Base-by-base conservation (phyloP, 2,329 filamentous ascomycete genomes). In the Hypoxylon sp. region DNA sequence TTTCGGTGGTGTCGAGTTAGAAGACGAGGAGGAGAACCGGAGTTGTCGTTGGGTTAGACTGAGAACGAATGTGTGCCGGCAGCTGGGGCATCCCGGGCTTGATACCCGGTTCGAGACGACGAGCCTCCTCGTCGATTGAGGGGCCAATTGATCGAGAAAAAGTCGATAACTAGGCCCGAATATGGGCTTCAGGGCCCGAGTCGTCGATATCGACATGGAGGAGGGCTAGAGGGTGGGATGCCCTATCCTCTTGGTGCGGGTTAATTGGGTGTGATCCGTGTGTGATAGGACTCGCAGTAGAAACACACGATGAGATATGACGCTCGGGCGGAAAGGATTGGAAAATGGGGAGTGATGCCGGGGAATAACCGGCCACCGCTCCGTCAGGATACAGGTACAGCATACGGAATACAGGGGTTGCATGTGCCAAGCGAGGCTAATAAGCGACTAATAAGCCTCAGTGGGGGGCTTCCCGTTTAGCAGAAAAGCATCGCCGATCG, bases 11-110 rank as follows among this genome's bases (percentile, higher is more conserved):
- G 74, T 75, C 14, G 75, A 61, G 32, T 69, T 75, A 21, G 74
- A 72, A 78, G 80, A 80, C 53, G 74, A 72, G 78, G 80, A 80
- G 56, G 74, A 80, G 30, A 75, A 73, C 2, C 75, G 76, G 5
- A 73, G 55, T 14, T 69, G 65, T 38, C 63, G 71, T 38, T 66
- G 73, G 21, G 68, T 73, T 28, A 68, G 23, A 49, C 63, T 62
- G 21, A 69, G 38, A n/a, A 59, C 36, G 50, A 69, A 67, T 61
- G 61, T 72, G 63, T 73, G 63, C 9, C 67, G 71, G 41, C 74
- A 79, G 50, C 69, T 74, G 30, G 75, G 73, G 41, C 76, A 79
- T 75, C 74, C 71, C 34, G 75, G 67, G 21, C 61, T 46, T 19
- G 58, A 62, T 41, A 48, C 32, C n/a, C 63, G 55, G 32, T 41